These are phyloP conservation scores for Metarhizium sp. DNA, from an alignment of 2,329 filamentous ascomycete genomes.

Conservation along the genomic window DNA sequence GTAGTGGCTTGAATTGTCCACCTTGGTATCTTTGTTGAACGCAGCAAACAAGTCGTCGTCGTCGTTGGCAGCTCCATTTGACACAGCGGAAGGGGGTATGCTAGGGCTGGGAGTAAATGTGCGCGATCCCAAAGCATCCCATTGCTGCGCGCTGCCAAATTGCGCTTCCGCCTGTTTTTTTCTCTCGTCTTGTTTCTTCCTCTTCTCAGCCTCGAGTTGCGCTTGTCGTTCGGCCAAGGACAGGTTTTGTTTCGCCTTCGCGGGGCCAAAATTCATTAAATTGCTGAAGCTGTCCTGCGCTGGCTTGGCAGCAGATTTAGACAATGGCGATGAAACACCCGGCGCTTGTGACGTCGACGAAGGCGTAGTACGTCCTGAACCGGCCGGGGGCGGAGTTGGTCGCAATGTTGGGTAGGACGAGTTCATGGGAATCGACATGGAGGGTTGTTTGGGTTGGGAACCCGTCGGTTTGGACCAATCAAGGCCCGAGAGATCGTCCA, in stretches of 20 bases:
- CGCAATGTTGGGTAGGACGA: slow-evolving; percentile 40
- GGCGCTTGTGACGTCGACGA: slow-evolving; percentile 38
- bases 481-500: slow-evolving; percentile 54
- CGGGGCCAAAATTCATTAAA: slow-evolving; percentile 49
- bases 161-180: slow-evolving; percentile 63
- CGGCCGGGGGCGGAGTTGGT: slow-evolving; percentile 45
- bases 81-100: slow-evolving; percentile 11
- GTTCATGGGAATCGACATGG: slow-evolving; percentile 23
- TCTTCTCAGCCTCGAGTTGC: slow-evolving; percentile 54
- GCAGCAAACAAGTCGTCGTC: slow-evolving; percentile 58
- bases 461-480: slow-evolving; percentile 43
- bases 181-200: slow-evolving; percentile 64
- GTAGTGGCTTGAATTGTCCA: slow-evolving; percentile 57
- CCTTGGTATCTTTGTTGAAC: slow-evolving; percentile 56
- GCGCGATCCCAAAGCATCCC: slow-evolving; percentile 59
- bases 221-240: slow-evolving; percentile 71
- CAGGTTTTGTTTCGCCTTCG: slow-evolving; percentile 59
- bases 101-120: slow-evolving; percentile 30
- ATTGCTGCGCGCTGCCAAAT: slow-evolving; percentile 69
- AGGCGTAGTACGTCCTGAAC: slow-evolving; percentile 48
- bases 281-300: slow-evolving; percentile 69
- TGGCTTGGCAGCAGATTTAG: slow-evolving; percentile 40
- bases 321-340: slow-evolving; percentile 20
- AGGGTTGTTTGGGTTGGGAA: slow-evolving; percentile 25
- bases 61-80: slow-evolving; percentile 10